Evolutionary conservation across 352 stramenopile species (phyloP).

Genomic region (Globisporangium splendens): DNA sequence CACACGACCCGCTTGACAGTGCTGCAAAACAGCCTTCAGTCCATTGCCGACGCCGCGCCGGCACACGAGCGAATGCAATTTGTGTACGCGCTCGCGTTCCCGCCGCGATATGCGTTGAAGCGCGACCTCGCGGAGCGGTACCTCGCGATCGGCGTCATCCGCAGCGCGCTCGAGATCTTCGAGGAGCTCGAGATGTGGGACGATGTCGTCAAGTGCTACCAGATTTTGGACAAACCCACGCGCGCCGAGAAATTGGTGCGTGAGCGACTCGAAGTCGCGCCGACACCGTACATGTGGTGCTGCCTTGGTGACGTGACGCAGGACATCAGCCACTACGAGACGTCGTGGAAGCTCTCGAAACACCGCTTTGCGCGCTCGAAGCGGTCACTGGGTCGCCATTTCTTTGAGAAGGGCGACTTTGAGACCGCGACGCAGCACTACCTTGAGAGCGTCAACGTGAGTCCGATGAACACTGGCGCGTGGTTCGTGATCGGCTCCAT

Average conservation of each 20-base stretch:
- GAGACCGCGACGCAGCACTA: slow-evolving; percentile 78
- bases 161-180: slow-evolving; percentile 91
- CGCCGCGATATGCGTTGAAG: slow-evolving; percentile 92
- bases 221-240: slow-evolving; percentile 87
- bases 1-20: slow-evolving; percentile 93
- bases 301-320: slow-evolving; percentile 91
- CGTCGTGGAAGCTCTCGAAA: slow-evolving; percentile 89
- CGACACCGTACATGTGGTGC: slow-evolving; percentile 93
- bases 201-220: slow-evolving; percentile 95
- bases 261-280: slow-evolving; percentile 74
- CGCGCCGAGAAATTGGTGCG: slow-evolving; percentile 89
- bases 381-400: slow-evolving; percentile 85
- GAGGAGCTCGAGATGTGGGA: slow-evolving; percentile 96
- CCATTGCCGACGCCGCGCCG: slow-evolving; percentile 89
- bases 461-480: slow-evolving; percentile 85
- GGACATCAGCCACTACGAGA: slow-evolving; percentile 89
- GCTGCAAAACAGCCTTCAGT: slow-evolving; percentile 77
- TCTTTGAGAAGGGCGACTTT: slow-evolving; percentile 87
- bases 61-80: slow-evolving; percentile 89
- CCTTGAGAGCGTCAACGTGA: slow-evolving; percentile 79
- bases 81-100: slow-evolving; percentile 92
- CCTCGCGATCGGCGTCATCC: slow-evolving; percentile 82
- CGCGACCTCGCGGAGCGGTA: slow-evolving; percentile 92
- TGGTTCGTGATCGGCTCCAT: slow-evolving; percentile 94
- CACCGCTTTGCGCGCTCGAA: slow-evolving; percentile 91